Conservation (phyloP, 345 rosid genomes). For the Dipteronia dyeriana region DNA sequence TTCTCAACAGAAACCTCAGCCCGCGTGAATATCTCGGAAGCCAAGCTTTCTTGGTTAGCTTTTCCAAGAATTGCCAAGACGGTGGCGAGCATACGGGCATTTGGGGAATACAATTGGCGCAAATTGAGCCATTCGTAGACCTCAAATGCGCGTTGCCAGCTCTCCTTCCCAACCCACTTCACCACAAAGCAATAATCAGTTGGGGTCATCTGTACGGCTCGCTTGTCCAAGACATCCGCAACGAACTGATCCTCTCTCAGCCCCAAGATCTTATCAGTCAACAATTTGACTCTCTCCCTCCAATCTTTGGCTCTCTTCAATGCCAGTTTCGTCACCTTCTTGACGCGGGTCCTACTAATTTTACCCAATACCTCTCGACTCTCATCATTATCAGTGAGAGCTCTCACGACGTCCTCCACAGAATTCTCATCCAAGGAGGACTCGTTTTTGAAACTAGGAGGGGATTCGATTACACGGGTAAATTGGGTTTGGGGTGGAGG, state of each 20-base stretch:
- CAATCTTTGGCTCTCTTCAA: slow-evolving; percentile 84
- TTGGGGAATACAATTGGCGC: slow-evolving; percentile 80
- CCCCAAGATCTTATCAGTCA: slow-evolving; percentile 63
- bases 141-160: slow-evolving; percentile 93
- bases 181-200: slow-evolving; percentile 86
- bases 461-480: not conserved
- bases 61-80: slow-evolving; percentile 82
- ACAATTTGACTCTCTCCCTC: slow-evolving; percentile 75
- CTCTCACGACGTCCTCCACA: slow-evolving; percentile 25
- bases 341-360: slow-evolving; percentile 56
- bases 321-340: slow-evolving; percentile 85
- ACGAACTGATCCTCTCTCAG: slow-evolving; percentile 65
- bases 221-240: slow-evolving; percentile 74
- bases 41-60: slow-evolving; percentile 76
- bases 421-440: slow-evolving; percentile 12
- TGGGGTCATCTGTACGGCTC: slow-evolving; percentile 85
- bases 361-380: slow-evolving; percentile 44
- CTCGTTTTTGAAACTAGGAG: slow-evolving; percentile 20
- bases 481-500: slow-evolving; percentile 42
- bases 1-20: slow-evolving; percentile 60
- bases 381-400: slow-evolving; percentile 27
- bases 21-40: slow-evolving; percentile 71
- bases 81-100: slow-evolving; percentile 81
- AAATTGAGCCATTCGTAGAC: slow-evolving; percentile 95
- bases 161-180: slow-evolving; percentile 76